phyloP scores from a whole-genome alignment of 1,284 basidiomycete genomes.

The Leccinum angustisporum region DNA sequence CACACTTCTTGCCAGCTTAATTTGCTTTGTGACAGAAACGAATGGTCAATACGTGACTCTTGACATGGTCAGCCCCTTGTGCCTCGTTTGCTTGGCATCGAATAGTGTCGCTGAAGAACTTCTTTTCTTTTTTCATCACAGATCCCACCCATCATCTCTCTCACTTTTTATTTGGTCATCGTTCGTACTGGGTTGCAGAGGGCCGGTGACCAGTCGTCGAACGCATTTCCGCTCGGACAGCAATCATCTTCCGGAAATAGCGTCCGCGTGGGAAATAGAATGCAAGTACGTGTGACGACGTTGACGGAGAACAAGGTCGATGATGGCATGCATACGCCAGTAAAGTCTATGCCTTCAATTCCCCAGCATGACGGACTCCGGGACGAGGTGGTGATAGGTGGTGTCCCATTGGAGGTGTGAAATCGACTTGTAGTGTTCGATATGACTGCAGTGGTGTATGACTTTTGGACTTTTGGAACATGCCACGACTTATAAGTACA shows the following conservation, averaged over 20 bases:
- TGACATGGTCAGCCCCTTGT: background rate
- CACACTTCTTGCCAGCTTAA: background rate
- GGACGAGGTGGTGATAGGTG: background rate
- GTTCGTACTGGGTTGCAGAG: background rate
- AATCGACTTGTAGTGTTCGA: background rate
- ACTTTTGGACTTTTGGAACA: background rate
- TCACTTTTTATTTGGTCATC: background rate
- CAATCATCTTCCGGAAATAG: background rate
- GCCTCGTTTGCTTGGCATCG: background rate
- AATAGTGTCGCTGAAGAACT: background rate
- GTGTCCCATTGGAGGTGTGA: background rate
- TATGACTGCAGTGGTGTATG: background rate
- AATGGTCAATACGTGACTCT: conserved; percentile 4
- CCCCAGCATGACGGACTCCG: background rate
- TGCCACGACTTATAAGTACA: background rate
- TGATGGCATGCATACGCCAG: background rate
- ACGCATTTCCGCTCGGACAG: background rate
- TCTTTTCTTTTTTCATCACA: background rate
- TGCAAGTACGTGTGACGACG: background rate
- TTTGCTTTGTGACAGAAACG: background rate
- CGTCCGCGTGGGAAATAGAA: background rate
- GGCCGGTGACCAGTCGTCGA: background rate
- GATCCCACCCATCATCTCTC: background rate
- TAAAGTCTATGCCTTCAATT: background rate
- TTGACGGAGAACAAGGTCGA: background rate